phyloP scores from a whole-genome alignment of 75 land plant genomes.

The Selaginella tamariscina region DNA sequence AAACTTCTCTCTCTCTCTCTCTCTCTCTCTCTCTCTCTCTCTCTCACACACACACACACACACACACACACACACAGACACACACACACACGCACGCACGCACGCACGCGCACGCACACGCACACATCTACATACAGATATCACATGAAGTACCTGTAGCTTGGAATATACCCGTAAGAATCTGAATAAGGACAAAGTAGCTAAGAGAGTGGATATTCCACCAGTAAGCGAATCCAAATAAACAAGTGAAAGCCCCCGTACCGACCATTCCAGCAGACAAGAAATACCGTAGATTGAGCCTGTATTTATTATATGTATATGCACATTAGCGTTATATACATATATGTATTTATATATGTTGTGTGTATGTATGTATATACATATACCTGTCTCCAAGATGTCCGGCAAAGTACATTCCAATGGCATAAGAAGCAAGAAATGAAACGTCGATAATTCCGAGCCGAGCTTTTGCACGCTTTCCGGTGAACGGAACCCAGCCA shows the following conservation, averaged over 20 bases:
- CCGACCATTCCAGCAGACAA: slow-evolving; percentile 53
- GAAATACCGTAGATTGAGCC: slow-evolving; percentile 38
- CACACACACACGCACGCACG: too few relatives aligned
- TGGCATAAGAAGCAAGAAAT: slow-evolving; percentile 48
- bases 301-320: too few relatives aligned
- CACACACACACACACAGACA: too few relatives aligned
- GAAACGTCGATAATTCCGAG: slow-evolving; percentile 64
- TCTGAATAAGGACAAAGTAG: slow-evolving; percentile 49
- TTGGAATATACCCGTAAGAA: slow-evolving; percentile 62
- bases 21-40: too few relatives aligned
- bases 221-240: slow-evolving; percentile 60
- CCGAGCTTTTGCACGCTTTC: slow-evolving; percentile 15
- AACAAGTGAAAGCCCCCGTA: slow-evolving; percentile 43
- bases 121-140: too few relatives aligned
- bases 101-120: too few relatives aligned
- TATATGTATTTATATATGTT: too few relatives aligned
- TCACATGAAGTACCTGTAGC: too few relatives aligned
- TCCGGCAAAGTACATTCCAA: slow-evolving; percentile 69
- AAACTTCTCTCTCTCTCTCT: too few relatives aligned
- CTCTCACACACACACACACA: too few relatives aligned
- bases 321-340: too few relatives aligned
- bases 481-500: slow-evolving; percentile 63
- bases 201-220: slow-evolving; percentile 43
- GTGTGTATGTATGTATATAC: too few relatives aligned
- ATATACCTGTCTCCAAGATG: slow-evolving; percentile 72